phyloP scores from a whole-genome alignment of 345 rosid species.

The Dipteronia dyeriana region DNA sequence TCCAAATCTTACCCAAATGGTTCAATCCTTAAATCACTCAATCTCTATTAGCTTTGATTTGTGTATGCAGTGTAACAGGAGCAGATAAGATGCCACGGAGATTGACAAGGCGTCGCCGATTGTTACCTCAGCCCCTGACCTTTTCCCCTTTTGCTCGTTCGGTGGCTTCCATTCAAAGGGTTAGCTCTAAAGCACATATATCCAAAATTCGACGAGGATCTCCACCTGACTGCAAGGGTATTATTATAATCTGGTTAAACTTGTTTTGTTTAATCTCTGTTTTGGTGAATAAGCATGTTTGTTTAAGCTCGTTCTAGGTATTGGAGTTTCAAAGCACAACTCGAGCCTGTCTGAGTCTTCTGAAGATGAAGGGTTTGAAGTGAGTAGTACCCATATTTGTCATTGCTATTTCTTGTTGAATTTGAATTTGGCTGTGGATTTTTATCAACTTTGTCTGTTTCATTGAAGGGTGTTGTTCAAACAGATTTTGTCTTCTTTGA shows the following conservation, averaged over 20 bases:
- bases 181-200: slow-evolving; percentile 31
- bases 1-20: too few relatives aligned
- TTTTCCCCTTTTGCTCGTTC: slow-evolving; percentile 75
- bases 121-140: slow-evolving; percentile 47
- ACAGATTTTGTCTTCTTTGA: slow-evolving; percentile 94
- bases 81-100: slow-evolving; percentile 58
- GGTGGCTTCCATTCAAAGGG: slow-evolving; percentile 37
- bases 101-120: slow-evolving; percentile 37
- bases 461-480: slow-evolving; percentile 68
- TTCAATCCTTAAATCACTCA: too few relatives aligned
- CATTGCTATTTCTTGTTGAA: neutral
- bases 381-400: slow-evolving; percentile 25
- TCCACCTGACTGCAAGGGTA: slow-evolving; percentile 33
- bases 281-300: neutral
- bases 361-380: slow-evolving; percentile 63
- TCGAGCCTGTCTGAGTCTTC: slow-evolving; percentile 43
- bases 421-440: neutral
- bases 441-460: slow-evolving; percentile 1
- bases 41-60: neutral
- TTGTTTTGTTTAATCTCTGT: neutral
- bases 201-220: slow-evolving; percentile 25
- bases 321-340: too few relatives aligned
- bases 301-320: slow-evolving; percentile 24
- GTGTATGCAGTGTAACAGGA: slow-evolving; percentile 22
- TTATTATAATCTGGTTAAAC: neutral